A percentile compares a stretch with the other conserved stretches of the same genome.
phyloP scores from a whole-genome alignment of 164 flowering plant species.

The Piper longum region DNA sequence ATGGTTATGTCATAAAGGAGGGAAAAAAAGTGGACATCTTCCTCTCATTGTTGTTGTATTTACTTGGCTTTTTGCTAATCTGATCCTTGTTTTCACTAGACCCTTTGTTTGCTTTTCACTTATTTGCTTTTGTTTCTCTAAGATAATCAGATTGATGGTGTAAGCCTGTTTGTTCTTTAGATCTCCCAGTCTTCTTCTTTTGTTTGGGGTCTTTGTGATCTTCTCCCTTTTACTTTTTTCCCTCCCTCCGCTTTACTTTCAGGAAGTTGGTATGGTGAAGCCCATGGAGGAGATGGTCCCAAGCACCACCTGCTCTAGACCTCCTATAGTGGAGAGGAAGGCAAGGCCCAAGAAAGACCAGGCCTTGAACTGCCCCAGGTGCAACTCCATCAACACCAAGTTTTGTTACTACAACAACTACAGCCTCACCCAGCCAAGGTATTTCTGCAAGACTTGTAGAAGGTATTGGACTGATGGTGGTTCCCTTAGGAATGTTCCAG shows the following conservation, averaged over 20 bases:
- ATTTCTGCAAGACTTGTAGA: conserved; percentile 88
- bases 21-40: background rate
- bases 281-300: conserved; percentile 64
- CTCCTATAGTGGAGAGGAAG: conserved; percentile 35
- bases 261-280: conserved; percentile 72
- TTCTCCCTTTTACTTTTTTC: conserved; percentile 2
- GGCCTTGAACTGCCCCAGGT: conserved; percentile 81
- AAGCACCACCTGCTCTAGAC: conserved; percentile 29
- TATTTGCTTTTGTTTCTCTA: background rate
- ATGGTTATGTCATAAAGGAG: background rate
- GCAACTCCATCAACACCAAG: conserved; percentile 88
- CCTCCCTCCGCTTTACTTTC: conserved; percentile 5
- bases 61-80: background rate
- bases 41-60: background rate
- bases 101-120: conserved; percentile 3
- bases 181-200: background rate
- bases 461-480: conserved; percentile 99
- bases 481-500: conserved; percentile 84
- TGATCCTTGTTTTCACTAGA: conserved; percentile 1
- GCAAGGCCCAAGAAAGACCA: conserved; percentile 67
- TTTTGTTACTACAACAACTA: conserved; percentile 98
- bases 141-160: background rate
- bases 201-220: background rate
- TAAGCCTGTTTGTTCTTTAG: background rate
- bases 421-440: conserved; percentile 89